Evolutionary conservation across 768 basidiomycete species (phyloP).

Genomic region (Podaxis carcinomalis): DNA sequence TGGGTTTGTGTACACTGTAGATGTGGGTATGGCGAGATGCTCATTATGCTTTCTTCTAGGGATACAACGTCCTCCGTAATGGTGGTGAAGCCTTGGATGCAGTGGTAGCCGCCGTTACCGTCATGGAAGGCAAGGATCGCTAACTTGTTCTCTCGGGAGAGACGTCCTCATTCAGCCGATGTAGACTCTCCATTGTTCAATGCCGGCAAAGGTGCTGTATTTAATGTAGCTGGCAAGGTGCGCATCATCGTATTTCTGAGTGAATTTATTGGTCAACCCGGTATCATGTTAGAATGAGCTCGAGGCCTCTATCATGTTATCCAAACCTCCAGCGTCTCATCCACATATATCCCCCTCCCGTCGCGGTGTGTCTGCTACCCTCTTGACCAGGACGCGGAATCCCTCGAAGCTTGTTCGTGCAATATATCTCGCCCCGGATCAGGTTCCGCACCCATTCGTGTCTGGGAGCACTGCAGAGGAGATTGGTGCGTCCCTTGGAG

Average conservation of each 20-base stretch:
- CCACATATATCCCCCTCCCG: slow-evolving; percentile 54
- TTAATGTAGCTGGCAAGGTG: slow-evolving; percentile 78
- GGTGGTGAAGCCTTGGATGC: slow-evolving; percentile 87
- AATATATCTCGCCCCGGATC: slow-evolving; percentile 62
- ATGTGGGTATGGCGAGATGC: background rate
- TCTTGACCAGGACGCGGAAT: slow-evolving; percentile 65
- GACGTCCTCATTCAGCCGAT: background rate
- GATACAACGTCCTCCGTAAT: slow-evolving; percentile 54
- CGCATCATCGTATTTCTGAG: background rate
- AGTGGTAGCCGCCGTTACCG: slow-evolving; percentile 65
- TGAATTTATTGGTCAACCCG: background rate
- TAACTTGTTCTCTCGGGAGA: background rate
- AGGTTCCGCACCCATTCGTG: slow-evolving; percentile 66
- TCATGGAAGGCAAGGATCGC: slow-evolving; percentile 60
- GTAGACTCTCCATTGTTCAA: slow-evolving; percentile 78
- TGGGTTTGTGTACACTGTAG: slow-evolving; percentile 10
- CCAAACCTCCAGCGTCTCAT: slow-evolving; percentile 66
- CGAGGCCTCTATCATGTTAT: slow-evolving; percentile 78
- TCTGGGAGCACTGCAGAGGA: slow-evolving; percentile 63
- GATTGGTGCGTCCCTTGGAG: slow-evolving; percentile 51
- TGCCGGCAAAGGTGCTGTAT: slow-evolving; percentile 76
- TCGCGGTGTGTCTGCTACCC: slow-evolving; percentile 60
- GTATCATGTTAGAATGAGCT: slow-evolving; percentile 62
- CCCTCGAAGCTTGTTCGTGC: slow-evolving; percentile 68
- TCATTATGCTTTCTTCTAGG: slow-evolving; percentile 26